A percentile compares a stretch with the other conserved stretches of the same genome.
phyloP scores from a whole-genome alignment of 164 flowering plant genomes.

The grape (Vitis vinifera) region ASM3070453v1 NC_081818.1:25836501-25837000 shows the following conservation, averaged over 20 bases:
- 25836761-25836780: slow-evolving; percentile 17
- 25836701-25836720: slow-evolving; percentile 20
- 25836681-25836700: slow-evolving; percentile 16
- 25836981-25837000: neutral
- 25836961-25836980: too few species aligned
- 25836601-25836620: slow-evolving; percentile 5
- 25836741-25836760: slow-evolving; percentile 8
- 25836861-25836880: neutral
- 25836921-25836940: too few species aligned
- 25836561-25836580: neutral
- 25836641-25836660: slow-evolving; percentile 8
- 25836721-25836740: slow-evolving; percentile 5
- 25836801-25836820: slow-evolving; percentile 4
- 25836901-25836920: too few species aligned
- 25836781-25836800: slow-evolving; percentile 12
- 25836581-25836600: slow-evolving; percentile 7
- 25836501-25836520: slow-evolving; percentile 1
- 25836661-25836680: neutral
- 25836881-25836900: too few species aligned
- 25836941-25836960: too few species aligned
- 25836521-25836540: slow-evolving; percentile 8
- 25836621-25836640: slow-evolving; percentile 15
- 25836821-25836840: slow-evolving; percentile 12
- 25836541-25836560: slow-evolving; percentile 1
- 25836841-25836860: slow-evolving; percentile 20